Evolutionary conservation across 441 rosid species (phyloP).

Genomic region (Arabidopsis lyrata): DNA sequence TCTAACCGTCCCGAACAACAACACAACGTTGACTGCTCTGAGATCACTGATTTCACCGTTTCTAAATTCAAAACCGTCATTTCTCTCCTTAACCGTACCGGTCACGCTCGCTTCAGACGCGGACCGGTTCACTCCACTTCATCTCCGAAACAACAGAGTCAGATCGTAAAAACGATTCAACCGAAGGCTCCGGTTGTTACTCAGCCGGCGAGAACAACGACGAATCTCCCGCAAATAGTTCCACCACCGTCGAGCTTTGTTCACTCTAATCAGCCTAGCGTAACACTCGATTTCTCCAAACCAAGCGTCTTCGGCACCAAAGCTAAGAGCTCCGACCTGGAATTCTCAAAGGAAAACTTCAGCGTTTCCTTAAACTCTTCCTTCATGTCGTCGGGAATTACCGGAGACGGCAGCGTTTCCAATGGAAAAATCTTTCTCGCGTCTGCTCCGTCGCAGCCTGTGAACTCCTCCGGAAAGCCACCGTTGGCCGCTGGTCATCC

Average conservation of each 20-base stretch:
- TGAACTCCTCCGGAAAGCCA: slow-evolving; percentile 71
- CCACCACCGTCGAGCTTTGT: slow-evolving; percentile 50
- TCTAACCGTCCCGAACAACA: slow-evolving; percentile 50
- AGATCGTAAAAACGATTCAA: slow-evolving; percentile 15
- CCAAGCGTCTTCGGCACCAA: slow-evolving; percentile 59
- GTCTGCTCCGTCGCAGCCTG: slow-evolving; percentile 50
- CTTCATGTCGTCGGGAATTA: slow-evolving; percentile 79
- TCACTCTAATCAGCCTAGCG: slow-evolving; percentile 60
- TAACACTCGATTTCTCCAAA: slow-evolving; percentile 89
- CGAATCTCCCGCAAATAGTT: slow-evolving; percentile 33
- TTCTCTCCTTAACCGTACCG: slow-evolving; percentile 79
- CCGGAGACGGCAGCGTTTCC: slow-evolving; percentile 94
- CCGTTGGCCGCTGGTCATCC: slow-evolving; percentile 66
- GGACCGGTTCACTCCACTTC: slow-evolving; percentile 56
- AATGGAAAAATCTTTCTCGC: slow-evolving; percentile 74
- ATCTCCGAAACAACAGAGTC: background rate
- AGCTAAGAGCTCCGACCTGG: slow-evolving; percentile 58
- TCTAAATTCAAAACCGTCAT: slow-evolving; percentile 81
- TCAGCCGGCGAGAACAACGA: slow-evolving; percentile 36
- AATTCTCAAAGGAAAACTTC: slow-evolving; percentile 72
- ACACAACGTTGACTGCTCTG: slow-evolving; percentile 57
- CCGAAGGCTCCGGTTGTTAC: slow-evolving; percentile 28
- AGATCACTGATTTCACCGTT: slow-evolving; percentile 72
- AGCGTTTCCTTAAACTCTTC: slow-evolving; percentile 85
- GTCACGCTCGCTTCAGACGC: slow-evolving; percentile 93